These are phyloP conservation scores for Irpex sp. DNA, from an alignment of 1,284 basidiomycete species.

Conservation along the genomic window DNA sequence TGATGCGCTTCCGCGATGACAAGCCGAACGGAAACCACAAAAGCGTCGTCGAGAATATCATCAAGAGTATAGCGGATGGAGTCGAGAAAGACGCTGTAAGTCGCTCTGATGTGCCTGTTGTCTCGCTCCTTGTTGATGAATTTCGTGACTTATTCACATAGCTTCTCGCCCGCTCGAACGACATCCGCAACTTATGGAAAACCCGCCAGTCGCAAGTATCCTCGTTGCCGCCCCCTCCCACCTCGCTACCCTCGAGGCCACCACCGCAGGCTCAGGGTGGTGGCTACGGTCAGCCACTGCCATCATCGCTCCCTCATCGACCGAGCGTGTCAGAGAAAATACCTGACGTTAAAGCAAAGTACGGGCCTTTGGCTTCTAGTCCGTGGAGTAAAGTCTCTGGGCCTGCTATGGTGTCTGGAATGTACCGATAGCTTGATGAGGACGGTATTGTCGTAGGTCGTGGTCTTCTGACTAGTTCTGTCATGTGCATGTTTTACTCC, in stretches of 20 bases:
- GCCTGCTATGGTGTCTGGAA: conserved; percentile 41
- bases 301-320: not conserved
- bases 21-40: conserved; percentile 89
- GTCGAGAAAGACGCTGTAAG: conserved; percentile 82
- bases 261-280: conserved; percentile 4
- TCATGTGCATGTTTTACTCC: no score
- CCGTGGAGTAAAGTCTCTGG: conserved; percentile 73
- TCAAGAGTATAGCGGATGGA: conserved; percentile 86
- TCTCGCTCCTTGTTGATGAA: conserved; percentile 3
- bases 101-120: not conserved
- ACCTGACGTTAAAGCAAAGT: conserved; percentile 43
- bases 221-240: conserved; percentile 12
- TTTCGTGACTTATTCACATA: conserved; percentile 24
- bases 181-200: conserved; percentile 72
- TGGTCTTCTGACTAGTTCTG: no score
- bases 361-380: conserved; percentile 60
- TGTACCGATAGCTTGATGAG: not conserved
- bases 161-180: conserved; percentile 58
- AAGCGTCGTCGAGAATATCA: conserved; percentile 79
- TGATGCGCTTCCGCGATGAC: conserved; percentile 91
- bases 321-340: not conserved
- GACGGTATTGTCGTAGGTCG: no score
- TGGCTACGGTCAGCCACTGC: conserved; percentile 11
- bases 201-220: conserved; percentile 41
- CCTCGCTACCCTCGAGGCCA: conserved; percentile 5